phyloP scores from a whole-genome alignment of 306 rosid genomes.

The Echinosophora koreensis region DNA sequence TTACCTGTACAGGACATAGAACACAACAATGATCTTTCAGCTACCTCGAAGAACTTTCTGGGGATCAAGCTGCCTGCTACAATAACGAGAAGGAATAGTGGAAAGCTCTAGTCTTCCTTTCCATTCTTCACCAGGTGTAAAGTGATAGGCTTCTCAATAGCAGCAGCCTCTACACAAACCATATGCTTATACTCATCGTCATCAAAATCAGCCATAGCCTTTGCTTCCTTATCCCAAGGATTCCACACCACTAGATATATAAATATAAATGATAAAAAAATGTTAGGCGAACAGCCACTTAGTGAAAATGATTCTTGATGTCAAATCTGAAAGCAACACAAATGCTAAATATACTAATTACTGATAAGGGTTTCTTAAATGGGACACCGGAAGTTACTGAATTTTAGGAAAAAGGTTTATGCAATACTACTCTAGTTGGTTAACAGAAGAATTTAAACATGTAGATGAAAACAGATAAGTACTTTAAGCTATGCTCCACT shows the following conservation, averaged over 20 bases:
- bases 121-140: constrained; percentile 94
- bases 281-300: not conserved
- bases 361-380: not conserved
- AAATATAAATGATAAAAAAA: not conserved
- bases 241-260: constrained; percentile 78
- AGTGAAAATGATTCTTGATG: constrained; percentile 13
- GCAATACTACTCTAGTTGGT: not conserved
- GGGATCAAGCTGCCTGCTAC: constrained; percentile 88
- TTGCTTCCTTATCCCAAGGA: constrained; percentile 93
- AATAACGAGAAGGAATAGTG: constrained; percentile 84
- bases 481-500: constrained; percentile 8
- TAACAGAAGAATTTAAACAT: constrained; percentile 17
- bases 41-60: constrained; percentile 66
- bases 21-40: constrained; percentile 57
- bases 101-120: constrained; percentile 81
- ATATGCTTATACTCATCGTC: constrained; percentile 84
- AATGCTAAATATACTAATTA: not conserved
- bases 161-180: constrained; percentile 86
- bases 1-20: constrained; percentile 68
- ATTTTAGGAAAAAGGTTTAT: constrained; percentile 9
- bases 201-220: constrained; percentile 83
- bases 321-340: constrained; percentile 19
- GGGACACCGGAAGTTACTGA: constrained; percentile 11
- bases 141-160: constrained; percentile 71
- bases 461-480: not conserved